Evolutionary conservation across 2,329 filamentous ascomycete species (phyloP), one percentile per base, ranked within the genome.

Genomic region (Alternaria infectoria): DNA sequence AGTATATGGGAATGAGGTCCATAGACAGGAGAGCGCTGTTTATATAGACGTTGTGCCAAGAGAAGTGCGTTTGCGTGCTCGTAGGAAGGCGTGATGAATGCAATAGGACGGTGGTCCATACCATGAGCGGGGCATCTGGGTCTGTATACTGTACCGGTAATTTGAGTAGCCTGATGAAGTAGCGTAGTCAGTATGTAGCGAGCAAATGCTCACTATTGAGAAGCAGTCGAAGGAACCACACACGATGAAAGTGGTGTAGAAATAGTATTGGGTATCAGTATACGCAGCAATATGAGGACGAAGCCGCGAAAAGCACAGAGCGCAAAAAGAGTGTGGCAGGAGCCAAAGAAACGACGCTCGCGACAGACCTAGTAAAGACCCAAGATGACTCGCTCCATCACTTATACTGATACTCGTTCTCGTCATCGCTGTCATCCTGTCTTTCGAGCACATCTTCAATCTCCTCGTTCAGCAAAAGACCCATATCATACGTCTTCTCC

Each of bases 381-480:
- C 30, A 5, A 4, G 3, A 11, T 10, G 3, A 3, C 12, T 12
- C 12, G 21, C 21, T 32, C 19, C 36, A 50, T 51, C 25, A 58
- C 21, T 19, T 54, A 11, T 43, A 26, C 40, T 54, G 40, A 64
- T 71, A 70, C 55, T 71, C 69, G 36, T 67, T 70, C 6, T 59
- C 59, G 5, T 66, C 67, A 0, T 65, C 65, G 5, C 60, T 69
- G 3, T 66, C 68, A 6, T 69, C 67, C 5, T 64, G 59, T 26
- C 62, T 68, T 12, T 73, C 75, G 1, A 86, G 60, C 43, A 59
- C 78, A 71, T 90, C 88, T 57, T 87, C 86, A 51, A 83, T 80
- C 60, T 91, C 89, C 65, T 90, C 89, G 68, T 93, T 86, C 57
- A 95, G 72, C 67, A 92, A 81, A 69, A 89, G 85, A 1, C 91